phyloP scores from a whole-genome alignment of 202 grass and related monocot species.

The Hordeum pubiflorum region DNA sequence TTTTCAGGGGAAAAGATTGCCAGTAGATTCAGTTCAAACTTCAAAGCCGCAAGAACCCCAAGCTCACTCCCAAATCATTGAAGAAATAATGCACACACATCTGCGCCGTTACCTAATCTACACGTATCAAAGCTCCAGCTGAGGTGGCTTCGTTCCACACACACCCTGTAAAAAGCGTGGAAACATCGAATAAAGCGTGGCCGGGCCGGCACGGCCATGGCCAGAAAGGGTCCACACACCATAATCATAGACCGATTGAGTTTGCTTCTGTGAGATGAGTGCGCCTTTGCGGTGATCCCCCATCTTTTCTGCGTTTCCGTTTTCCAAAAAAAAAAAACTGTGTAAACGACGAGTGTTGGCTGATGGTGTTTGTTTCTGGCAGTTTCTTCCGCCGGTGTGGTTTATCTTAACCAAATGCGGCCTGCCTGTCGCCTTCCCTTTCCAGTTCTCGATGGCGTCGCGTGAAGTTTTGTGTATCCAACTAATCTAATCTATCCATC shows the following conservation, averaged over 20 bases:
- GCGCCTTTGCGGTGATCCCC: not conserved
- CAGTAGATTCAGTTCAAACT: not conserved
- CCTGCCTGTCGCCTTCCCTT: not conserved
- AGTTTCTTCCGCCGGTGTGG: not conserved
- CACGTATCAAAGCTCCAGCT: not conserved
- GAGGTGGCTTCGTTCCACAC: not conserved
- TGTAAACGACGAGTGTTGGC: not conserved
- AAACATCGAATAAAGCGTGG: slow-evolving; percentile 13
- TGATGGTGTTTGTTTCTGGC: slow-evolving; percentile 3
- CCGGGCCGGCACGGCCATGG: slow-evolving; percentile 7
- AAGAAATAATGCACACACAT: not conserved
- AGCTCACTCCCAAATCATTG: not conserved
- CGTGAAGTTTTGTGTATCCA: not conserved
- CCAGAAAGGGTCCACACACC: not conserved
- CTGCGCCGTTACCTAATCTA: not conserved
- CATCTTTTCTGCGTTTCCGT: not conserved
- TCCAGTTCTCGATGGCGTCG: not conserved
- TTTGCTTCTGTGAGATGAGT: not conserved
- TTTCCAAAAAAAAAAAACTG: not conserved
- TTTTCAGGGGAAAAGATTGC: no score
- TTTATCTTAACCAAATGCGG: not conserved
- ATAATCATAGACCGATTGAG: not conserved
- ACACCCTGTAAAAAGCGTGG: slow-evolving; percentile 10
- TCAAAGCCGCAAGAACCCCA: no score
- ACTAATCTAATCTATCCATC: not conserved